phyloP scores from a whole-genome alignment of 2,329 filamentous ascomycete genomes.

The Curvularia lunata region DNA sequence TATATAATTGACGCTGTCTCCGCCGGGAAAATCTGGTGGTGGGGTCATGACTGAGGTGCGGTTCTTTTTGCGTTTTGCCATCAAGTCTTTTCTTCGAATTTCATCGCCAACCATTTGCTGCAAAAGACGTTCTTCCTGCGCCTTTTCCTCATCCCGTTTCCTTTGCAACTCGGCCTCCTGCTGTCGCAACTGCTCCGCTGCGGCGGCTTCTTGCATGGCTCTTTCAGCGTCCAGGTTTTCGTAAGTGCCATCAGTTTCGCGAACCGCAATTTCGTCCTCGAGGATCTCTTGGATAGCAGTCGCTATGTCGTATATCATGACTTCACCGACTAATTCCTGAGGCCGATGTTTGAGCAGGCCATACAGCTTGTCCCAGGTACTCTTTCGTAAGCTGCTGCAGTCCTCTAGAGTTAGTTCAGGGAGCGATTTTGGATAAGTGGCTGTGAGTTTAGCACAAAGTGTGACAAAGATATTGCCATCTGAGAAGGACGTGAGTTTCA shows the following conservation, averaged over 20 bases:
- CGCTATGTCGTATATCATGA: constrained; percentile 70
- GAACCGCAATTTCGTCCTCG: constrained; percentile 82
- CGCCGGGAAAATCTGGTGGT: constrained; percentile 50
- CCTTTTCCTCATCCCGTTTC: constrained; percentile 55
- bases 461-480: constrained; percentile 74
- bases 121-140: constrained; percentile 74
- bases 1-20: constrained; percentile 48
- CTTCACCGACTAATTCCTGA: constrained; percentile 66
- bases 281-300: constrained; percentile 71
- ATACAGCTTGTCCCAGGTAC: constrained; percentile 73
- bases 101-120: constrained; percentile 76
- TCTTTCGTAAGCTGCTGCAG: constrained; percentile 69
- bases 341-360: constrained; percentile 73
- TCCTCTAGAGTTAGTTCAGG: constrained; percentile 75
- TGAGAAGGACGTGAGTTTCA: constrained; percentile 75
- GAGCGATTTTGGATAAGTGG: constrained; percentile 86
- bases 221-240: constrained; percentile 90
- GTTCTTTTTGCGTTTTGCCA: constrained; percentile 65
- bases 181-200: constrained; percentile 63
- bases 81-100: constrained; percentile 69
- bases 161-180: constrained; percentile 52
- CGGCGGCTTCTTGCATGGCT: constrained; percentile 77
- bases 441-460: constrained; percentile 80
- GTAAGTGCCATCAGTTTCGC: constrained; percentile 75
- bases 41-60: constrained; percentile 39